These are phyloP conservation scores for Oryza rufipogon DNA, from an alignment of 176 grass and related monocot species.

Conservation along the genomic window DNA sequence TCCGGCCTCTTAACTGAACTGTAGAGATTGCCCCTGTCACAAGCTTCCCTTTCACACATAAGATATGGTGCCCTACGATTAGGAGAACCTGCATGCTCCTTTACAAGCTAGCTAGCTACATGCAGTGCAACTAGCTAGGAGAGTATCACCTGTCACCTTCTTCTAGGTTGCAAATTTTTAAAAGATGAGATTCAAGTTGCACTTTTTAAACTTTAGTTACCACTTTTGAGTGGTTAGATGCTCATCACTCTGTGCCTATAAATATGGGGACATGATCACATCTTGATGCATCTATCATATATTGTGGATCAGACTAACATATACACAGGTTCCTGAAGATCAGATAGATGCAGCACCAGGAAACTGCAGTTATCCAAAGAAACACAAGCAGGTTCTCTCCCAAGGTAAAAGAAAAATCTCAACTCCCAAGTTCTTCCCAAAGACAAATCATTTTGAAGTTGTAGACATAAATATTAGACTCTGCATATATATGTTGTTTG, in stretches of 20 bases:
- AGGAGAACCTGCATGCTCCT: conserved; percentile 2
- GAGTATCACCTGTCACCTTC: neutral
- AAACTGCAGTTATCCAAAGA: conserved; percentile 5
- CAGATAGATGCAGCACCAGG: neutral
- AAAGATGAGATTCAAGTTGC: conserved; percentile 37
- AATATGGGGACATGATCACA: conserved; percentile 13
- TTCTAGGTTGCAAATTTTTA: conserved; percentile 18
- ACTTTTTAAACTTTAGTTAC: conserved; percentile 24
- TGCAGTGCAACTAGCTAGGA: conserved; percentile 28
- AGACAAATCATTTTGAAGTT: neutral
- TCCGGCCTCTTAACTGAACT: neutral
- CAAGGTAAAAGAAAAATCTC: conserved; percentile 38
- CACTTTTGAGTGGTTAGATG: conserved; percentile 33
- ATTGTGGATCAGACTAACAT: neutral
- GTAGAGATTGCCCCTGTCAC: neutral
- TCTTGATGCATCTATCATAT: neutral
- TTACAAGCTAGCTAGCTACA: conserved; percentile 1
- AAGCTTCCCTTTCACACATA: conserved; percentile 27
- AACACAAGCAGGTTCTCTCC: conserved; percentile 12
- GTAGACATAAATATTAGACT: neutral
- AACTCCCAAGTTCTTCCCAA: neutral
- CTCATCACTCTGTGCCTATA: conserved; percentile 40
- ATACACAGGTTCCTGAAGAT: neutral
- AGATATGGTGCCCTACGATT: conserved; percentile 12
- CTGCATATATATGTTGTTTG: no score